Base-by-base conservation (phyloP, 2,329 filamentous ascomycete genomes). In the Capronia epimyces region DNA sequence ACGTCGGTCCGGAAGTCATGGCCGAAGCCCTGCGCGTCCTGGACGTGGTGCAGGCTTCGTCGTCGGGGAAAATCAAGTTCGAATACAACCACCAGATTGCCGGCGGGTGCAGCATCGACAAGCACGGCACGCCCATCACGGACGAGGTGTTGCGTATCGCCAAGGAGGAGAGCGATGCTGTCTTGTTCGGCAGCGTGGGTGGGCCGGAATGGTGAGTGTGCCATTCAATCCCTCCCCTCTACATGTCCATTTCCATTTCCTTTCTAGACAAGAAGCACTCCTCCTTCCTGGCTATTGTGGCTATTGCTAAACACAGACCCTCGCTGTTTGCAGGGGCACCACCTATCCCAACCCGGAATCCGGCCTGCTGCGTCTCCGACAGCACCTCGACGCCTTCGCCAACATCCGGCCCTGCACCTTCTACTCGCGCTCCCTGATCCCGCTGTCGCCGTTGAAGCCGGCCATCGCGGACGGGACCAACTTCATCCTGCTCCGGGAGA, bases 1-100 rank as follows among this genome's bases (percentile, higher is more conserved):
- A 83, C 50, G 86, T 87, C 54, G 83, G 84, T 1, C 76, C 76
- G 0, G 84, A 87, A 65, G 82, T 87, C 13, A 79, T 84, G 66
- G 70, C 75, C 24, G 81, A 81, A 2, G 82, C 81, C 1, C 77
- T 86, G 10, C 71, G 76, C 34, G 83, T 84, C 1, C 66, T 87
- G 43, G 73, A 81, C 42, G 62, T 65, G 9, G 56, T 60, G 1
- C 31, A 59, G 18, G 69, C 73, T 3, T 63, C 71, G 29, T 69
- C 75, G 1, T 67, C 81, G 1, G 72, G 76, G 31, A 75, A 76
- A 0, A 86, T 87, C 64, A 63, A 70, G 18, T 71, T 87, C 1
- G 67, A 80, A 10, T 86, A 85, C 60, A 76, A 74, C 34, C 70
- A 81, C 55, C 83, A 78, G 59, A 80, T 84, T 63, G 85, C 81